A percentile compares a stretch with the other conserved stretches of the same genome.
phyloP scores from a whole-genome alignment of 164 flowering plant genomes.

The Cinnamomum micranthum region DNA sequence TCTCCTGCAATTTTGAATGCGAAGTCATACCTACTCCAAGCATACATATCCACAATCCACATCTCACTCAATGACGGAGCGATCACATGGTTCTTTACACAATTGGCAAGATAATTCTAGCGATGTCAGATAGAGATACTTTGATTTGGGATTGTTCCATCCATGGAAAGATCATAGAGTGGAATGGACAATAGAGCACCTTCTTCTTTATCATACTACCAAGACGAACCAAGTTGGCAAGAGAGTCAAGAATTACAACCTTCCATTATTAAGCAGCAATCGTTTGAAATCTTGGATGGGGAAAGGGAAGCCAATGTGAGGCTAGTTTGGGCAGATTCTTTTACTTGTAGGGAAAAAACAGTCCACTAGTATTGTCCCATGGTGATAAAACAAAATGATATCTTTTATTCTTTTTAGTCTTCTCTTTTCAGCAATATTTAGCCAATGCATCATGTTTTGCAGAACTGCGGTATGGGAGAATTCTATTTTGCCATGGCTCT shows the following conservation, averaged over 20 bases:
- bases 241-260: conserved; percentile 27
- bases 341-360: conserved; percentile 2
- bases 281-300: conserved; percentile 41
- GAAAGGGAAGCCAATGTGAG: conserved; percentile 42
- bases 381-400: not conserved
- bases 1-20: too few species aligned
- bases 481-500: not conserved
- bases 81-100: conserved; percentile 21
- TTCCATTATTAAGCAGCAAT: conserved; percentile 40
- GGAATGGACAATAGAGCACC: conserved; percentile 27
- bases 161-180: conserved; percentile 36
- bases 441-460: not conserved
- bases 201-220: conserved; percentile 17
- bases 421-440: not conserved
- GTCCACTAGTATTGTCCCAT: not conserved
- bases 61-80: conserved; percentile 44
- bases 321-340: conserved; percentile 1
- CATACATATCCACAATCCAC: too few species aligned
- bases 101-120: conserved; percentile 40
- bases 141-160: conserved; percentile 43
- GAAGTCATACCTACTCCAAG: too few species aligned
- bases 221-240: conserved; percentile 26
- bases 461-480: not conserved
- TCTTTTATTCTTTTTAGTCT: too few species aligned
- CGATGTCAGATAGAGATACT: conserved; percentile 34